These are phyloP conservation scores for Ogataea chonburiensis DNA, from an alignment of 805 yeast species.

Conservation along the genomic window DNA sequence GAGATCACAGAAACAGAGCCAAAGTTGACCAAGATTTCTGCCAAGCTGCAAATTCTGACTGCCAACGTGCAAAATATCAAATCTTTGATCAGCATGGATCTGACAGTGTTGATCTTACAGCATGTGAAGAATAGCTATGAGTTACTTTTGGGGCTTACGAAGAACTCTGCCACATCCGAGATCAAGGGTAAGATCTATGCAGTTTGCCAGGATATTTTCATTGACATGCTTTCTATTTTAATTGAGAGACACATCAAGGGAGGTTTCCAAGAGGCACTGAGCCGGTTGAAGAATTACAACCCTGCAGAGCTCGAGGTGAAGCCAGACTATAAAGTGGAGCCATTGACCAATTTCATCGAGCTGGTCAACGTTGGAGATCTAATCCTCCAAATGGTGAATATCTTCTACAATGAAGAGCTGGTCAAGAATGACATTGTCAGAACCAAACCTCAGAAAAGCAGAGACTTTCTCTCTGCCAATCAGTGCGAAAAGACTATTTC, in stretches of 20 bases:
- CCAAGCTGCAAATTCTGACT: slow-evolving; percentile 72
- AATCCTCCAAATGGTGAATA: slow-evolving; percentile 87
- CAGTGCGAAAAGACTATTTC: slow-evolving; percentile 62
- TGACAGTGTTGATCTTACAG: slow-evolving; percentile 69
- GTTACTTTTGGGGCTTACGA: slow-evolving; percentile 48
- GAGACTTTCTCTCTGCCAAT: slow-evolving; percentile 75
- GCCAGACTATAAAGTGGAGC: slow-evolving; percentile 51
- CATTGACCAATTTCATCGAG: slow-evolving; percentile 83
- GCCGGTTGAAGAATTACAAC: slow-evolving; percentile 65
- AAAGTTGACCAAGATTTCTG: slow-evolving; percentile 64
- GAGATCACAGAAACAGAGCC: slow-evolving; percentile 25
- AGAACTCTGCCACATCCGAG: slow-evolving; percentile 31
- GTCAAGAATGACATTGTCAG: slow-evolving; percentile 49
- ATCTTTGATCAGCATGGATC: slow-evolving; percentile 74
- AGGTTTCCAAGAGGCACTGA: slow-evolving; percentile 82
- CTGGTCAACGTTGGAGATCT: slow-evolving; percentile 90
- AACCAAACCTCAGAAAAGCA: slow-evolving; percentile 48
- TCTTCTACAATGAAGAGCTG: slow-evolving; percentile 86
- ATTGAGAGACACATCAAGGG: slow-evolving; percentile 74
- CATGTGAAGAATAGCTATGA: slow-evolving; percentile 65
- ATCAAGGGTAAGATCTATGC: slow-evolving; percentile 34
- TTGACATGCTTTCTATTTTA: slow-evolving; percentile 58
- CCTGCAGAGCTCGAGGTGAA: slow-evolving; percentile 44
- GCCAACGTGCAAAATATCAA: slow-evolving; percentile 75
- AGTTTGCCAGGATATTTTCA: slow-evolving; percentile 60